Evolutionary conservation across 2,329 filamentous ascomycete genomes (phyloP), one percentile per base, ranked within the genome.

Genomic region (Mycogone perniciosa): DNA sequence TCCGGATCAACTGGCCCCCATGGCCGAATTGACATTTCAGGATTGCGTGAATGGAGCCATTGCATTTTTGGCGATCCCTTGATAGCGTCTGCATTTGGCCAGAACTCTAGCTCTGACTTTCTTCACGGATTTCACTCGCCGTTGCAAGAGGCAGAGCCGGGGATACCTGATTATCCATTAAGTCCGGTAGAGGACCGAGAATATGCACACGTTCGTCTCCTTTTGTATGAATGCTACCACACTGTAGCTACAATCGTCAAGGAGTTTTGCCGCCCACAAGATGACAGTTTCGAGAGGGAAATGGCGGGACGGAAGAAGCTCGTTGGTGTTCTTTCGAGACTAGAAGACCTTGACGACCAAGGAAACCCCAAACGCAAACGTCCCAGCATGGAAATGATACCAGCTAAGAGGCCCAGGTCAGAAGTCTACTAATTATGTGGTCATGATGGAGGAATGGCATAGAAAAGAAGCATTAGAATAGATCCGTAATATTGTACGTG

Each of bases 11-110:
- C 41, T 11, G 30, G 5, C 30, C 8, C 29, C 8, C 26, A 31
- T 10, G 43, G 9, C 2, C 50, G 54, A 0, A 63, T 74, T 10
- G 60, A 59, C 26, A 61, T 82, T 10, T 76, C 71, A 0, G 79
- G 79, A 0, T 61, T 84, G n/a, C 70, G 71, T 31, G 77, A 80
- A 64, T 84, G 80, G 80, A 76, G 76, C 53, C 76, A 74, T 52
- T 76, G 76, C 40, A 57, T 82, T 8, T 84, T 84, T 55, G 81
- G 80, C 8, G 81, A 84, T 54, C 79, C 80, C 0, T 60, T 84
- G 2, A 67, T 85, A 45, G 71, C 76, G 2, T 69, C 67, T 3
- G 69, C 70, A 6, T 79, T 83, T 56, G 71, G 67, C 57, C 68
- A 72, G 10, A 61, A 67, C 13, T 68, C 74, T 0, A 73, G 67